Percentiles rank a stretch among this genome's conserved stretches.
These are phyloP conservation scores for Phytopythium cucurbitacearum DNA, from an alignment of 352 stramenopile species.

Conservation along the genomic window DNA sequence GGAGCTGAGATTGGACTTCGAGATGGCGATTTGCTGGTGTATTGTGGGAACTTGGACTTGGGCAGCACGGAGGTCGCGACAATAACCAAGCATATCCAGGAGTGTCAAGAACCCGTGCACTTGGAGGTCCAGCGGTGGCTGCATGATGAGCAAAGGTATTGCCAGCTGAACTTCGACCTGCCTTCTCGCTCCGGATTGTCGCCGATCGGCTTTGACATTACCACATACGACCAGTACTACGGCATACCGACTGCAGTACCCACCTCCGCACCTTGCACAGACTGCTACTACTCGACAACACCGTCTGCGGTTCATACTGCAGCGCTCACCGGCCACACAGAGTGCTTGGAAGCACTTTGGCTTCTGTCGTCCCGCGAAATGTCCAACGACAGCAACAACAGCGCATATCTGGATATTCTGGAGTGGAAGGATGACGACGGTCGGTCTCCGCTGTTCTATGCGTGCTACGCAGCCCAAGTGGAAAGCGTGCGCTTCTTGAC, in stretches of 20 bases:
- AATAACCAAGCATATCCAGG: slow-evolving; percentile 15
- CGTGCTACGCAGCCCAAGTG: slow-evolving; percentile 54
- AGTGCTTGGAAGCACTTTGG: slow-evolving; percentile 42
- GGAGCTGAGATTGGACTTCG: slow-evolving; percentile 27
- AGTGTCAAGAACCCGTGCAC: slow-evolving; percentile 7
- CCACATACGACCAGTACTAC: slow-evolving; percentile 46
- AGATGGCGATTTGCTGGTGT: slow-evolving; percentile 44
- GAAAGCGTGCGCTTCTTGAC: slow-evolving; percentile 36
- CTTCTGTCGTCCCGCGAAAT: not conserved
- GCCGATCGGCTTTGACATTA: slow-evolving; percentile 14
- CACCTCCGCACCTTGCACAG: slow-evolving; percentile 20
- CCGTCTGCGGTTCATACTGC: slow-evolving; percentile 53
- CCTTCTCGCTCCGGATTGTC: not conserved
- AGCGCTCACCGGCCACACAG: slow-evolving; percentile 44
- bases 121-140: slow-evolving; percentile 51
- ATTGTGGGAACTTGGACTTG: slow-evolving; percentile 25
- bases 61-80: slow-evolving; percentile 4
- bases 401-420: slow-evolving; percentile 7
- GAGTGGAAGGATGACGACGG: slow-evolving; percentile 62
- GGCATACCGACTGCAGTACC: slow-evolving; percentile 8
- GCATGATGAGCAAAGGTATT: slow-evolving; percentile 35
- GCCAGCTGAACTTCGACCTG: slow-evolving; percentile 20
- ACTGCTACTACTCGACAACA: slow-evolving; percentile 56
- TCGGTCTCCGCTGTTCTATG: slow-evolving; percentile 67
- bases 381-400: no score